Percentiles rank a stretch among this genome's conserved stretches.
Conservation (phyloP, 2,329 filamentous ascomycete genomes). For the Colletotrichum higginsianum region DNA sequence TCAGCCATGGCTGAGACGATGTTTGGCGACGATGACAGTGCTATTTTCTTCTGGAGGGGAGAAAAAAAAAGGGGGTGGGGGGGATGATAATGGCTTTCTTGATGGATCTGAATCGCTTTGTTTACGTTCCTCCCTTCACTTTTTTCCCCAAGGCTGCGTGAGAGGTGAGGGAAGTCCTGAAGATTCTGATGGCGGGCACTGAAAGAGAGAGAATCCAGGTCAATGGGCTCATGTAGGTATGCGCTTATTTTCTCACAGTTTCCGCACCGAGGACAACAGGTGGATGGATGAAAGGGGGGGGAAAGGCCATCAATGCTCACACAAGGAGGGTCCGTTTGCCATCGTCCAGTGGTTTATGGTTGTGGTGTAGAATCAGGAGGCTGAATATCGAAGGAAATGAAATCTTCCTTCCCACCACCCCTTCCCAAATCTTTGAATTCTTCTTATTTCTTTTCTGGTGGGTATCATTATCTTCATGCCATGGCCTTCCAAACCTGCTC, state of each 20-base stretch:
- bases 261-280: constrained; percentile 5
- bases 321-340: constrained; percentile 5
- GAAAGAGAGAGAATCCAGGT: constrained; percentile 7
- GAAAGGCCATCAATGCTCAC: constrained; percentile 19
- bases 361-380: neutral
- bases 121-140: neutral
- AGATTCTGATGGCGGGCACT: neutral
- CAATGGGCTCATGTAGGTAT: constrained; percentile 23
- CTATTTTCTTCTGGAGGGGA: neutral
- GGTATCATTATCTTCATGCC: constrained; percentile 53
- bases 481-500: constrained; percentile 62
- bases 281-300: constrained; percentile 1
- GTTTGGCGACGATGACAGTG: neutral
- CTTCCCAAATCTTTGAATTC: constrained; percentile 6
- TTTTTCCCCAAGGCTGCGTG: neutral
- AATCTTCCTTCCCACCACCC: neutral
- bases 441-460: constrained; percentile 34
- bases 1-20: constrained; percentile 1
- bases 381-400: neutral
- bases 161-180: neutral
- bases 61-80: no score
- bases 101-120: neutral
- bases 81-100: neutral
- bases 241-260: constrained; percentile 21
- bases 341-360: neutral